These are phyloP conservation scores for Rhizopus arrhizus DNA, from an alignment of 371 early-diverging fungal genomes.

Conservation along the genomic window DNA sequence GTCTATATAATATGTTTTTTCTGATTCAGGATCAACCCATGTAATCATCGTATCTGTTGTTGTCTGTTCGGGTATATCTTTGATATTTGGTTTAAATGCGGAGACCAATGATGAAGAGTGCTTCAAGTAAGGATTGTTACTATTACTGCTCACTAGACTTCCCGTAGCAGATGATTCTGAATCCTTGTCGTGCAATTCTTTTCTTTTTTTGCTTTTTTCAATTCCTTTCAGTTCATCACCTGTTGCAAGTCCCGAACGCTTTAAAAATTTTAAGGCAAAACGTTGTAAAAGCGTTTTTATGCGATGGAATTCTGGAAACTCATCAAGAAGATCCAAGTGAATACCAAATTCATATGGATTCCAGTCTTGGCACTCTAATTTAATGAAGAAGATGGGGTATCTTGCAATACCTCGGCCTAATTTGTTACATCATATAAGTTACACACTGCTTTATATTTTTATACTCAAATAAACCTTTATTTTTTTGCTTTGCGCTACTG, in stretches of 20 bases:
- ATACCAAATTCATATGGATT: constrained; percentile 46
- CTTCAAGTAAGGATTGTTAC: background rate
- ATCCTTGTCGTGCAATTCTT: no score
- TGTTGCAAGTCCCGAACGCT: background rate
- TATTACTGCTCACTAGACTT: background rate
- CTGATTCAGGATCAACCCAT: constrained; percentile 18
- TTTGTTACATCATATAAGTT: background rate
- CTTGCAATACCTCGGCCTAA: constrained; percentile 33
- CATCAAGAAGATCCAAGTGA: constrained; percentile 23
- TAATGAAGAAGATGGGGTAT: constrained; percentile 59
- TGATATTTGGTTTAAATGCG: background rate
- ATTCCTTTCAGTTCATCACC: background rate
- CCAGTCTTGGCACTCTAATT: constrained; percentile 41
- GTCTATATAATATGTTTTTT: constrained; percentile 16
- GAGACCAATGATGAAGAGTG: background rate
- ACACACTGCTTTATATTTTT: background rate
- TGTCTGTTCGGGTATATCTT: no score
- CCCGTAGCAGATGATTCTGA: background rate
- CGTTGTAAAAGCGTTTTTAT: constrained; percentile 3
- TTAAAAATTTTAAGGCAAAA: constrained; percentile 5
- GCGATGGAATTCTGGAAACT: constrained; percentile 4
- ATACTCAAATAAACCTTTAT: background rate
- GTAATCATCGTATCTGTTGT: background rate
- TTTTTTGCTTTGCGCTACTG: constrained; percentile 17
- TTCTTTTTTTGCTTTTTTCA: background rate